Conservation (phyloP, 2,329 filamentous ascomycete species). For the Drechslera avenae region DNA sequence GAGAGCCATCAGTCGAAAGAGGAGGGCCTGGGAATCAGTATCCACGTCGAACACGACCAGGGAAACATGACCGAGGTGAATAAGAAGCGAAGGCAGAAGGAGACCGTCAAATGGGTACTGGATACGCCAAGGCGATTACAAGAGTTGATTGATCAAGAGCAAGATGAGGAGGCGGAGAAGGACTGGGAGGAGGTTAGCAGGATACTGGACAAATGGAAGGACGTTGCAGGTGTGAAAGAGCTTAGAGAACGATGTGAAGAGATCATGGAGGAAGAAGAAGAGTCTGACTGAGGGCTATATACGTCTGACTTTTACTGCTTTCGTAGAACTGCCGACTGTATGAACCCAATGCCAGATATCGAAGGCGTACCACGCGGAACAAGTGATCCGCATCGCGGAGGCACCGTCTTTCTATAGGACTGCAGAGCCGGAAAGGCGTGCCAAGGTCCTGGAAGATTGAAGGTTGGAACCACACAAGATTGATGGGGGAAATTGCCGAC, state of each 20-base stretch:
- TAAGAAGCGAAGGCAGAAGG: constrained; percentile 51
- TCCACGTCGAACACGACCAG: constrained; percentile 28
- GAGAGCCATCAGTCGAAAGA: constrained; percentile 29
- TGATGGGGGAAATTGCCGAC: too few species aligned
- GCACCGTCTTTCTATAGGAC: too few species aligned
- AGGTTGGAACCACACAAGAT: too few species aligned
- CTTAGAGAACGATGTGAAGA: constrained; percentile 47
- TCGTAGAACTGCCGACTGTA: too few species aligned
- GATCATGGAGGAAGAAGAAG: constrained; percentile 38
- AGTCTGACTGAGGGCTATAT: constrained; percentile 27
- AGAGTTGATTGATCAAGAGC: constrained; percentile 63
- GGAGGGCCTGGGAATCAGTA: constrained; percentile 32
- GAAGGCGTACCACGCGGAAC: too few species aligned
- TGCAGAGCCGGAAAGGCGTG: too few species aligned
- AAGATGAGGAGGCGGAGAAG: constrained; percentile 62
- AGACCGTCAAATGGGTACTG: constrained; percentile 67
- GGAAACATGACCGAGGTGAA: constrained; percentile 31
- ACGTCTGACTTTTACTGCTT: not conserved
- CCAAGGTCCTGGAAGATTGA: too few species aligned
- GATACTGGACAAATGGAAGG: constrained; percentile 52
- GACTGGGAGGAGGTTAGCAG: constrained; percentile 53
- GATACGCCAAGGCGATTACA: constrained; percentile 65
- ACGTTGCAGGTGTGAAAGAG: constrained; percentile 51
- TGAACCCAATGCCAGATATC: too few species aligned
- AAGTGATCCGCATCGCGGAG: too few species aligned